These are phyloP conservation scores for Phtheirospermum japonicum DNA, from an alignment of 257 asterid species.

Conservation along the genomic window DNA sequence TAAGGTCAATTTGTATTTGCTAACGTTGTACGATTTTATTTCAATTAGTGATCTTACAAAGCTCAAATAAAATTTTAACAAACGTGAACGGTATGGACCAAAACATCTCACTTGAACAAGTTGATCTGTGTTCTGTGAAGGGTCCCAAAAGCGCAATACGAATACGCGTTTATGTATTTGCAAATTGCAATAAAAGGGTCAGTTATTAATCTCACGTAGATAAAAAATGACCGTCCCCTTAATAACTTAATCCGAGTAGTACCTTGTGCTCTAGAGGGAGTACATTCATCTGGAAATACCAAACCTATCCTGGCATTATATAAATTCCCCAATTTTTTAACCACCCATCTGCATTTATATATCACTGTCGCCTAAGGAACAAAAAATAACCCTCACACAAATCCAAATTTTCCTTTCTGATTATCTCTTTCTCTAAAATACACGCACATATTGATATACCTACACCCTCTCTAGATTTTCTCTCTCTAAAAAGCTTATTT, in stretches of 20 bases:
- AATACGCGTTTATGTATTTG: too few relatives aligned
- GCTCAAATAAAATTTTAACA: too few relatives aligned
- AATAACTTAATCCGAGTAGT: neutral
- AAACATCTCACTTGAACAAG: too few relatives aligned
- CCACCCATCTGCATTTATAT: slow-evolving; percentile 29
- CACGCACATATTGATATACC: slow-evolving; percentile 16
- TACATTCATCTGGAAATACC: slow-evolving; percentile 18
- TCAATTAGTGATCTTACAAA: too few relatives aligned
- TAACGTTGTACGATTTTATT: too few relatives aligned
- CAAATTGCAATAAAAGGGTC: too few relatives aligned
- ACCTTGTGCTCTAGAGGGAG: neutral
- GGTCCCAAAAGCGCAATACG: too few relatives aligned
- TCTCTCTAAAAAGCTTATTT: slow-evolving; percentile 24
- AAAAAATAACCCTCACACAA: slow-evolving; percentile 42
- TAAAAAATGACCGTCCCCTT: slow-evolving; percentile 9
- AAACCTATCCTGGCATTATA: slow-evolving; percentile 9
- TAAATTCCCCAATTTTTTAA: slow-evolving; percentile 17
- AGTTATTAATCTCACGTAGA: too few relatives aligned
- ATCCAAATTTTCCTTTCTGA: slow-evolving; percentile 34
- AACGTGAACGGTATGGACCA: too few relatives aligned
- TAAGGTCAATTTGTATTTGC: too few relatives aligned
- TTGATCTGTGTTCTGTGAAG: too few relatives aligned
- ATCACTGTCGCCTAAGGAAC: slow-evolving; percentile 26
- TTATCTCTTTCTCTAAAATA: slow-evolving; percentile 26
- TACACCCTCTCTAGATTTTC: slow-evolving; percentile 27